Evolutionary conservation across 225 moss, liverwort and hornwort species (phyloP), one percentile per base, ranked within the genome.

Genomic region (Bryum argenteum): DNA sequence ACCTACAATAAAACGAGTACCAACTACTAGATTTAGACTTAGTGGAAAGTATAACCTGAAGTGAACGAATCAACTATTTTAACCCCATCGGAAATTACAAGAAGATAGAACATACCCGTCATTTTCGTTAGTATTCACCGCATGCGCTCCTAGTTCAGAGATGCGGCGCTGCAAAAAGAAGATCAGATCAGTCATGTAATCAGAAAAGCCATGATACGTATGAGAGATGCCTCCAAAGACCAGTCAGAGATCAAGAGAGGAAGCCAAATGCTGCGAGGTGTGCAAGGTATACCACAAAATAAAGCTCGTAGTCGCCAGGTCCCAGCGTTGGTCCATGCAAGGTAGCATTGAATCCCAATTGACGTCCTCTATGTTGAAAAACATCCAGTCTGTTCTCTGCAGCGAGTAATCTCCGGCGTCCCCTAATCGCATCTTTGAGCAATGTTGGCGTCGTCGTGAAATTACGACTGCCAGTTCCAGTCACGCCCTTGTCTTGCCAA

Each of bases 321-420:
- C 76, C 85, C 61, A 96, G 61, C 63, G 90, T 85, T 42, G 89
- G 87, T 78, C 96, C 93, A 76, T 88, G 73, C 40, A 78, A 66
- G 56, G 85, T 85, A 69, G 66, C 79, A 12, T 96, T 96, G 39
- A 40, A 67, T 71, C 85, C 90, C 37, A 93, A 74, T 63, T 57
- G 75, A 62, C 87, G 83, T 56, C 88, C 74, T 65, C 67, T 73
- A 21, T 51, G 55, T 20, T 64, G 57, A 54, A 53, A 48, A 71
- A 12, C 58, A 60, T 69, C 70, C 13, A 76, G 19, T 22, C 22
- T 58, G 9, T 60, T 53, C 10, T 74, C 67, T 37, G 37, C 61
- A 43, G 48, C 74, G 44, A 85, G 73, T 78, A 89, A 73, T 72
- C 81, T 71, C 54, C 93, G 81, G 50, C 88, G 77, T 57, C 72